Percentiles rank a stretch among this genome's conserved stretches.
These are phyloP conservation scores for Cystoisospora suis DNA, from an alignment of 169 alveolate genomes.

Conservation along the genomic window DNA sequence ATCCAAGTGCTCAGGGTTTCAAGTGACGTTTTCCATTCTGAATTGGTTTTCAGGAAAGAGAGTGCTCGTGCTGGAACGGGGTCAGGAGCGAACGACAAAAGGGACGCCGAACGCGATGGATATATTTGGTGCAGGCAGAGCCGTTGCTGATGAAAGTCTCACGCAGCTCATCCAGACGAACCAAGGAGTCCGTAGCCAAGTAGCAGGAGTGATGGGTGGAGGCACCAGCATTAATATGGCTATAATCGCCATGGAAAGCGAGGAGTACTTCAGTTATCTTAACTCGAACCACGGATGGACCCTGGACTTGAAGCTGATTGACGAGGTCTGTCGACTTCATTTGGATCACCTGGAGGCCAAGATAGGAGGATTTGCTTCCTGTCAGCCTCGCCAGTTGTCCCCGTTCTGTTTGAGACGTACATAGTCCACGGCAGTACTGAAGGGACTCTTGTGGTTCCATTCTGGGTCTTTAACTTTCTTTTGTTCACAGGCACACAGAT, in stretches of 20 bases:
- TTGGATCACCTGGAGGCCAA: background rate
- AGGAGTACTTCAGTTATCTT: background rate
- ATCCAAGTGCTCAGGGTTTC: no score
- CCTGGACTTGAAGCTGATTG: background rate
- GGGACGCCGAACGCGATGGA: slow-evolving; percentile 66
- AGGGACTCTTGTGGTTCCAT: no score
- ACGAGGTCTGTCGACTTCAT: background rate
- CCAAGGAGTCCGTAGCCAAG: slow-evolving; percentile 75
- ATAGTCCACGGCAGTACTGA: no score
- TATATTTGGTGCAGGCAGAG: slow-evolving; percentile 73
- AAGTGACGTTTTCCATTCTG: no score
- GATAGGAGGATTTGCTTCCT: background rate
- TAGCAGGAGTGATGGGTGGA: slow-evolving; percentile 75
- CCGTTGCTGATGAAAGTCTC: slow-evolving; percentile 69
- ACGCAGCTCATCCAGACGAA: slow-evolving; percentile 70
- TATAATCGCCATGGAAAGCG: slow-evolving; percentile 69
- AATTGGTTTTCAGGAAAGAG: background rate
- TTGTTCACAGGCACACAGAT: background rate
- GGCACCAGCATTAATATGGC: slow-evolving; percentile 79
- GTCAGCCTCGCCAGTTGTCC: background rate
- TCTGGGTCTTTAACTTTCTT: no score
- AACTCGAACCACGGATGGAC: background rate
- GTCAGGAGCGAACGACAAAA: slow-evolving; percentile 61
- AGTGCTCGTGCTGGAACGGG: slow-evolving; percentile 76
- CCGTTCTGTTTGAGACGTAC: no score